Evolutionary conservation across 805 yeast species (phyloP), one percentile per base, ranked within the genome.

Genomic region (Cyberlindnera subsufficiens): DNA sequence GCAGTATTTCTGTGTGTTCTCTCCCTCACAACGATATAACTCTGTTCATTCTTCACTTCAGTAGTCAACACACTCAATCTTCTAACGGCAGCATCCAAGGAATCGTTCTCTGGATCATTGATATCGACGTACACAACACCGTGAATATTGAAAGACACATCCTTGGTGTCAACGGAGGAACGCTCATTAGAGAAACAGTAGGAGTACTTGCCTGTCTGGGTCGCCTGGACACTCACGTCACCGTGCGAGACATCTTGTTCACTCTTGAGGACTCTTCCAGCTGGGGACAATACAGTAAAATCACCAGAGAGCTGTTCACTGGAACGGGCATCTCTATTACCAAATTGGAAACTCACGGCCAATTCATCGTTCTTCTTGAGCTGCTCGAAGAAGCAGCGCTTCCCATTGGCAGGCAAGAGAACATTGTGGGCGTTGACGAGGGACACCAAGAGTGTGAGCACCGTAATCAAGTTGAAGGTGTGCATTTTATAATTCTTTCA

Each of bases 1-100:
- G 99, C 98, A 9, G 99, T 91, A 69, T 91, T 93, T 77, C 99
- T 85, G 66, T 91, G 99, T 14, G 95, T 86, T 70, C 97, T 84
- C 68, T 91, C 99, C 68, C 99, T 82, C 47, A 91, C 89, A 38
- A 90, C 95, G 55, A 93, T 82, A 67, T 93, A 93, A 55, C 86
- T 78, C 52, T 71, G 95, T 67, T 93, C 99, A 55, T 89, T 91
- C 68, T 86, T 85, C 46, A 93, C 89, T 55, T 88, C 96, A 55
- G 79, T 78, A 32, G 95, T 82, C 53, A 86, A 71, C 50, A 85
- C 84, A 52, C 80, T 68, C 57, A 91, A 72, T 60, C 80, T 77
- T 63, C 80, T 78, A 40, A 91, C 85, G 39, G 95, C 89, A 45
- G 82, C 79, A 55, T 91, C 98, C 55, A 93, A 72, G 45, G 88